Base-by-base conservation (phyloP, 257 asterid species). In the Solanum virginianum region DNA sequence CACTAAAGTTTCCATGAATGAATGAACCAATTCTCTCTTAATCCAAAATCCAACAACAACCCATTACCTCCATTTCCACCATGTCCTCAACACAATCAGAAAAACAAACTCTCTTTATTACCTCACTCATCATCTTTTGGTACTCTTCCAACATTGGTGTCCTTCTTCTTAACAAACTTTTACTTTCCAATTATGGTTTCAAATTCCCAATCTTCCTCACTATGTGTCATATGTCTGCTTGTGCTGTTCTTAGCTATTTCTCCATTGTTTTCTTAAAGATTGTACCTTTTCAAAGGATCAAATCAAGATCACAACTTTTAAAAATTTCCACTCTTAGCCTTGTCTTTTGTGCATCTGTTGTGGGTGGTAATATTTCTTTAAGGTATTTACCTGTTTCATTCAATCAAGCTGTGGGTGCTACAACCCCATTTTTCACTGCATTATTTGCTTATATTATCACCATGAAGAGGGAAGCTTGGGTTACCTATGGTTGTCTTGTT, bases 141-240 rank as follows among this genome's bases (percentile, higher is more conserved):
- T 96, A 96, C 90, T 86, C 95, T 0, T 89, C 94, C 83, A 96
- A 96, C 89, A 95, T 96, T 29, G 99, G 98, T 17, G 99, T 95
- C 11, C 94, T 96, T 15, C 98, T 96, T 77, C 93, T 96, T 75
- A 96, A 96, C 97, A 96, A 96, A 86, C 92, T 82, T 53, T 92
- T 96, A 80, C 97, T 96, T 85, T 95, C 98, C 9, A 94, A 89
- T 85, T 95, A 94, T 89, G 98, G 98, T 45, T 92, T 94, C 68
- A 88, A 92, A 6, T 95, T 87, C 87, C 99, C 99, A 4, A 88
- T 95, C 29, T 96, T 96, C 90, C 97, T 96, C 85, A 96, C 99
- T 83, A 96, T 96, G 98, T 95, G 98, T 89, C 99, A 96, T 92
- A 96, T 96, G 99, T 86, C 97, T 2, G 98, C 99, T 85, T 96